Percentiles rank a stretch among this genome's conserved stretches.
These are phyloP conservation scores for Chernovozyma sophiae-reginae DNA, from an alignment of 1,139 yeast genomes.

Conservation along the genomic window DNA sequence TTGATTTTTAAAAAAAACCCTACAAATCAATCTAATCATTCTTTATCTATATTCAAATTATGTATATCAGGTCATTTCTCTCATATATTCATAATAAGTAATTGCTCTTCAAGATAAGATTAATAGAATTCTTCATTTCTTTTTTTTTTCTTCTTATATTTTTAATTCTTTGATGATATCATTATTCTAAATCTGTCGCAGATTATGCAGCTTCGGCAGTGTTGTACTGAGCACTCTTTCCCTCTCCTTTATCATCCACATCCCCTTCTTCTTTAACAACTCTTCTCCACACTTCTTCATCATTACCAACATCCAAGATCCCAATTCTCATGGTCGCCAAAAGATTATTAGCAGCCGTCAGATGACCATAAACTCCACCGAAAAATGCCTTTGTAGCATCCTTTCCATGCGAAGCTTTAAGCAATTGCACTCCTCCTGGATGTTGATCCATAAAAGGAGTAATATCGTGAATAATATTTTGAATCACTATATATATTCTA, in stretches of 20 bases:
- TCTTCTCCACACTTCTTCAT: conserved; percentile 76
- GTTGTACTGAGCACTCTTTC: conserved; percentile 23
- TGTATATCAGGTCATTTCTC: no score
- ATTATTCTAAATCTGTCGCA: neutral
- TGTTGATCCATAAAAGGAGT: conserved; percentile 71
- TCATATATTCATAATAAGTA: no score
- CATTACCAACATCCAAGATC: conserved; percentile 72
- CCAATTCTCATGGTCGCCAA: conserved; percentile 76
- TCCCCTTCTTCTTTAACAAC: conserved; percentile 42
- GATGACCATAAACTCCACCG: conserved; percentile 73
- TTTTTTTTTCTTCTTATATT: no score
- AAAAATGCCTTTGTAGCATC: conserved; percentile 71
- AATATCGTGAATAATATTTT: conserved; percentile 65
- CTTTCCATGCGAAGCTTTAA: conserved; percentile 61
- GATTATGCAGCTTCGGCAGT: conserved; percentile 43
- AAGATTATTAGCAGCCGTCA: conserved; percentile 68
- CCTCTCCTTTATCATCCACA: conserved; percentile 20
- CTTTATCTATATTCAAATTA: no score
- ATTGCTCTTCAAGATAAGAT: no score
- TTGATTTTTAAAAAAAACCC: no score
- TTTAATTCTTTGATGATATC: no score
- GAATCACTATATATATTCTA: conserved; percentile 41
- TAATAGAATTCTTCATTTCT: no score
- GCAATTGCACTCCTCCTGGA: conserved; percentile 65
- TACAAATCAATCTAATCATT: no score